Evolutionary conservation across 2,329 filamentous ascomycete species (phyloP).

Genomic region (Penicillium sclerotiorum): DNA sequence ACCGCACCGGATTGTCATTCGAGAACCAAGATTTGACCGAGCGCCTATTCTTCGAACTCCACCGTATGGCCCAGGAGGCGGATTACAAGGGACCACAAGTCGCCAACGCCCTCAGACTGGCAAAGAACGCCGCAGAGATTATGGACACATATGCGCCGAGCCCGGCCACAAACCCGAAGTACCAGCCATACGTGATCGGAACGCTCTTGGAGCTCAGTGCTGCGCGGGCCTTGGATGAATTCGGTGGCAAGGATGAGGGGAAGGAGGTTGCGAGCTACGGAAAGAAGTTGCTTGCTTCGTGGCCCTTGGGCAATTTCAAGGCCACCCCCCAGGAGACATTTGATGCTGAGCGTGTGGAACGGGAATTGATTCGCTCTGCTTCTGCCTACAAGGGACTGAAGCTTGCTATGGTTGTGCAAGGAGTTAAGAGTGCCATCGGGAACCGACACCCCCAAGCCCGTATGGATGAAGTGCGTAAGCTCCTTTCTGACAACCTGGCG

Average conservation of each 20-base stretch:
- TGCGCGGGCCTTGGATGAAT: slow-evolving; percentile 42
- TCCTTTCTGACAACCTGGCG: slow-evolving; percentile 18
- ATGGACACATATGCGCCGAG: slow-evolving; percentile 36
- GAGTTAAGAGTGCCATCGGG: slow-evolving; percentile 30
- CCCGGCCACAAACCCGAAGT: slow-evolving; percentile 40
- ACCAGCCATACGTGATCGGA: slow-evolving; percentile 45
- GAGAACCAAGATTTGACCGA: slow-evolving; percentile 31
- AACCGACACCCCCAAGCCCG: no score
- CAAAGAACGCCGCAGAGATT: slow-evolving; percentile 37
- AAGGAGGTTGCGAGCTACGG: slow-evolving; percentile 45
- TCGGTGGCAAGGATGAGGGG: slow-evolving; percentile 42
- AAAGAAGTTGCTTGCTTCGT: slow-evolving; percentile 38
- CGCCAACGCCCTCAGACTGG: slow-evolving; percentile 34
- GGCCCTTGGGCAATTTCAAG: slow-evolving; percentile 16
- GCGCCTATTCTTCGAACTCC: slow-evolving; percentile 42
- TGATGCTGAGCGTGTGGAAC: background rate
- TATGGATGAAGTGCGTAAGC: slow-evolving; percentile 48
- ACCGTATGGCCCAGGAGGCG: slow-evolving; percentile 35
- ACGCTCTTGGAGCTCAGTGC: slow-evolving; percentile 50
- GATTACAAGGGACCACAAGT: slow-evolving; percentile 38
- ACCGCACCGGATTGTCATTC: slow-evolving; percentile 41
- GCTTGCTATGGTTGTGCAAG: slow-evolving; percentile 39
- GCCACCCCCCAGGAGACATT: background rate
- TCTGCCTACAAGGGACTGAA: slow-evolving; percentile 48
- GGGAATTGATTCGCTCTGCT: slow-evolving; percentile 11